These are phyloP conservation scores for Xylaria sp. DNA, from an alignment of 2,329 filamentous ascomycete genomes.

Conservation along the genomic window DNA sequence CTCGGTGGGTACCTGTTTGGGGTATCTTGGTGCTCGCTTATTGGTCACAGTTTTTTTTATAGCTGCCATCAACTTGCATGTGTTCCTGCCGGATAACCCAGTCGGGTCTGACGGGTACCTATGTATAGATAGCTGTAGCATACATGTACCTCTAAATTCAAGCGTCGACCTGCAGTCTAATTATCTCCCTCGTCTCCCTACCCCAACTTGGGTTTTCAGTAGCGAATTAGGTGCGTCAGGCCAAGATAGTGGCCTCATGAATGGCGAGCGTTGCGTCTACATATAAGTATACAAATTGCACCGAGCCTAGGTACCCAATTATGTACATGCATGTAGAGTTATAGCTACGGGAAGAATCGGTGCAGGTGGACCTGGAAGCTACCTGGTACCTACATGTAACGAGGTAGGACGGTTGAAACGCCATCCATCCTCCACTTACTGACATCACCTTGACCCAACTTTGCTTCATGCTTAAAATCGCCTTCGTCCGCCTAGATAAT, in stretches of 20 bases:
- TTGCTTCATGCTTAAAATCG: constrained; percentile 11
- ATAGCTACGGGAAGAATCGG: constrained; percentile 30
- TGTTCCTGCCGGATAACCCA: constrained; percentile 17
- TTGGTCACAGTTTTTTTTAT: constrained; percentile 3
- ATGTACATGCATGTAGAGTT: not conserved
- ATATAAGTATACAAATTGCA: not conserved
- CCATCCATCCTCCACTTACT: constrained; percentile 24
- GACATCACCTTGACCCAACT: constrained; percentile 35
- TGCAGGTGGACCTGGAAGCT: constrained; percentile 22
- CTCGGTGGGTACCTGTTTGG: constrained; percentile 4
- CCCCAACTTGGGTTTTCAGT: not conserved
- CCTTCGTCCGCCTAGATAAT: constrained; percentile 10
- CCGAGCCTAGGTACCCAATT: not conserved
- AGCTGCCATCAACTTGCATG: constrained; percentile 17
- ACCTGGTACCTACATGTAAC: not conserved
- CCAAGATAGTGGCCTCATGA: not conserved
- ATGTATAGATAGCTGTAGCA: constrained; percentile 7
- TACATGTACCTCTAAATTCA: no score
- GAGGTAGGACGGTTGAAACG: constrained; percentile 11
- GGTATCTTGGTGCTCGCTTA: not conserved
- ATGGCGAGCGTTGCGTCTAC: not conserved
- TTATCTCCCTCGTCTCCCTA: not conserved
- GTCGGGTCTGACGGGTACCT: constrained; percentile 6
- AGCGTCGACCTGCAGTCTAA: constrained; percentile 3
- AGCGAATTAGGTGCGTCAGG: not conserved